Base-by-base conservation (phyloP, 495 filamentous ascomycete genomes). In the Penicillium psychrofluorescens region DNA sequence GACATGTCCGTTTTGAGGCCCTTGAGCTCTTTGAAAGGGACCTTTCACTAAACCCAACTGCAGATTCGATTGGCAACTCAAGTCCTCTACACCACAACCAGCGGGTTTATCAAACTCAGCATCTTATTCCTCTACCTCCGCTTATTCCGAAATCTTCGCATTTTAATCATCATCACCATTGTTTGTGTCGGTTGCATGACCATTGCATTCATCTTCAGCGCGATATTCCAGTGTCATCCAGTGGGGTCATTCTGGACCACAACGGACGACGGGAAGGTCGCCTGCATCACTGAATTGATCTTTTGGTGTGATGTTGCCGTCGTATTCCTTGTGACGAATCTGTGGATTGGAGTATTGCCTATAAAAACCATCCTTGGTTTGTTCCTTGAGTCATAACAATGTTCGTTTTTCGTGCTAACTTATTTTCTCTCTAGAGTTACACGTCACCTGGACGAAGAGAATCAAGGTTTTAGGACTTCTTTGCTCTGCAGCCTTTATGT, bases 291-390 rank as follows among this genome's bases (percentile, higher is more conserved):
- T 27, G n/a, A 32, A 38, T 15, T 44, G 13, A 16, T 38, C 0
- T 44, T 32, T 34, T 44, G 43, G 43, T 44, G 43, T 32, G 35
- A 44, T 32, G 43, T 44, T 7, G 35, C 43, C 8, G 43, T 44
- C 1, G 3, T 31, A 8, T 44, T 44, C 8, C 35, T 44, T 11
- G 8, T 44, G 8, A 44, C 10, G 35, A 38, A 44, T 8, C 15
- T 44, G 1, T 22, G 16, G 13, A 32, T 44, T 16, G 35, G 31
- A 29, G 35, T 11, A 3, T 22, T 44, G n/a, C 43, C 43, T 22
- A 5, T 44, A 27, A 44, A 38, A 33, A 6, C 28, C 11, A 44
- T 38, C 15, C 27, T 44, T n/a, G 14, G 43, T 38, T 22, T 16
- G 35, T 14, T 29, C 3, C 10, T 14, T n/a, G 22, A 7, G 14